Base-by-base conservation (phyloP, 768 basidiomycete species). In the Suillus variegatus region DNA sequence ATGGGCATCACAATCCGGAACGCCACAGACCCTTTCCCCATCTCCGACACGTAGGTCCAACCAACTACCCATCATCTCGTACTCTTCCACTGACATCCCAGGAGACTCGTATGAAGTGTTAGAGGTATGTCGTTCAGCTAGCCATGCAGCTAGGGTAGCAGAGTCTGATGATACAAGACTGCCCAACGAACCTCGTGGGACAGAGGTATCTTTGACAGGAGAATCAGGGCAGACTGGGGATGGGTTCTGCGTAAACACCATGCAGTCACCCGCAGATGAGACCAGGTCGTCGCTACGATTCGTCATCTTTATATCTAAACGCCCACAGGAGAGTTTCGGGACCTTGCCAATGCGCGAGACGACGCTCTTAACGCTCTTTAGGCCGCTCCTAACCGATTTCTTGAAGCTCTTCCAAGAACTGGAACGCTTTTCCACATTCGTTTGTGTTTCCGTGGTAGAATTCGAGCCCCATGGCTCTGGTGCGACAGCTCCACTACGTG, bases 61-160 rank as follows among this genome's bases (percentile, higher is more conserved):
- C 85, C 84, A 85, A 65, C 85, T 85, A 3, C 84, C 85, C 61
- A 67, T 71, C 43, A 75, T 73, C 66, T 86, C 85, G 64, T 86
- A 84, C 47, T 84, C 80, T 58, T 79, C 82, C 46, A 84, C 67
- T n/a, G 78, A 75, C 74, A 85, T 80, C 36, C 71, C 70, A 8
- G 67, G 70, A 40, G 68, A 62, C 13, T 75, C 71, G 32, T 72
- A 67, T 28, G 68, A 74, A 63, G 68, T 66, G 38, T 76, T 73
- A 55, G 74, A 74, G 55, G 73, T 70, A 40, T 76, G 77, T 67
- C 82, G 80, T 41, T 79, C 74, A 22, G 77, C 77, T 38, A 85
- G 80, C 80, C 84, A 79, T 16, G 68, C 52, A 25, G 69, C 71
- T 28, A 79, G 66, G 6, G 74, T 73, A 54, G 40, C 69, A 4